A percentile compares a stretch with the other conserved stretches of the same genome.
Evolutionary conservation across 78 protist species (phyloP).

Genomic region (Dictyostelium discoideum): dicty_2.7 NC_007089.4:928001-928500

Average conservation of each 20-base stretch:
- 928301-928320: not conserved
- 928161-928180: not conserved
- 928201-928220: not conserved
- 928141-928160: not conserved
- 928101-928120: not conserved
- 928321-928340: not conserved
- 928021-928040: slow-evolving; percentile 13
- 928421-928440: not conserved
- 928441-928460: slow-evolving; percentile 5
- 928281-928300: not conserved
- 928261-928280: not conserved
- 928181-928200: slow-evolving; percentile 6
- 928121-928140: not conserved
- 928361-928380: not conserved
- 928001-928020: slow-evolving; percentile 80
- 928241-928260: not conserved
- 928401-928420: not conserved
- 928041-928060: slow-evolving; percentile 32
- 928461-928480: not conserved
- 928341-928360: not conserved
- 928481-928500: not conserved
- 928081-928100: slow-evolving; percentile 30
- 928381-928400: not conserved
- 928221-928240: not conserved
- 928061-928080: slow-evolving; percentile 10